Base-by-base conservation (phyloP, 805 yeast species). In the Saturnispora sanitii region DNA sequence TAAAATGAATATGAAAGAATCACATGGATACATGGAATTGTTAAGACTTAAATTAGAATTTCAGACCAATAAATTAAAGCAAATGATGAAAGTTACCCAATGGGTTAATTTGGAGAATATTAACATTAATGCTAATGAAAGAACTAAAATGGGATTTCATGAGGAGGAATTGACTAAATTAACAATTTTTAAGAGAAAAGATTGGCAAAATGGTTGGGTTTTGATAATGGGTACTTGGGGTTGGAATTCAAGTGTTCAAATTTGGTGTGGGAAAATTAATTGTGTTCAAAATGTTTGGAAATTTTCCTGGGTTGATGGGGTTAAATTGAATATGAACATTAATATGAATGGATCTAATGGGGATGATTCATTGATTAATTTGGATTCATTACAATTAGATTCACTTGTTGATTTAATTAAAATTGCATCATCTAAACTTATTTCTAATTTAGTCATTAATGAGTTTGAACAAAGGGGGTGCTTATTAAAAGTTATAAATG, bases 91-190 rank as follows among this genome's bases (percentile, higher is more conserved):
- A 28, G 79, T 84, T 0, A 71, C 79, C 0, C 83, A 79, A 22
- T 83, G 92, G 92, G 67, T 74, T 5, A 62, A 66, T n/a, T 73
- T 73, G 47, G 74, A 71, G 31, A 67, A 73, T 31, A 66, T 82
- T 35, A 65, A 60, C 25, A 51, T 82, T 22, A 61, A 67, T 2
- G 65, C 67, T 3, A 65, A 63, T 6, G 87, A 79, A 52, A 53
- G 68, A 17, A 5, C 42, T 8, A 67, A 68, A 41, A 50, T 75
- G 27, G 58, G 62, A 42, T 60, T 65, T 23, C 56, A 59, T 45
- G 33, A 26, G n/a, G 45, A 44, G 15, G 52, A 53, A 26, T 45
- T 61, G 19, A 45, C 55, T 13, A 45, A 51, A 6, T 37, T 60
- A 12, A 47, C 45, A 18, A 69, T 68, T 45, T 74, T 66, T 50